A percentile compares a stretch with the other conserved stretches of the same genome.
Evolutionary conservation across 345 rosid genomes (phyloP).

Genomic region (Eucalyptus pauciflora): DNA sequence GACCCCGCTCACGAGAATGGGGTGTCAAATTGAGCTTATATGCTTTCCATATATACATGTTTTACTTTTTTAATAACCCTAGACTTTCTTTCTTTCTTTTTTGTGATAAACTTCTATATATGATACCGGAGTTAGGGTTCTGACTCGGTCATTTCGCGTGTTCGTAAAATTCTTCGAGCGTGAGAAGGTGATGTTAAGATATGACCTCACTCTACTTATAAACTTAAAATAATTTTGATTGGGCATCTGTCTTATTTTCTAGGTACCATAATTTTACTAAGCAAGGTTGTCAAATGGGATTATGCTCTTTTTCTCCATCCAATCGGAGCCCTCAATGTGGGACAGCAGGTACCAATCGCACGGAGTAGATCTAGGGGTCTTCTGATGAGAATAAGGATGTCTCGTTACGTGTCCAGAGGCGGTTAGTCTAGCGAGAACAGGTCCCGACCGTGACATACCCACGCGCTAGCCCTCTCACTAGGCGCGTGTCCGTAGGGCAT

Average conservation of each 20-base stretch:
- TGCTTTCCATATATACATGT: not conserved
- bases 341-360: not conserved
- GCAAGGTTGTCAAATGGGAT: not conserved
- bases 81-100: accelerated
- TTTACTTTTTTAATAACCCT: not conserved
- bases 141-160: not conserved
- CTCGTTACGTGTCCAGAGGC: not conserved
- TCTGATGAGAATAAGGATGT: not conserved
- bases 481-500: not conserved
- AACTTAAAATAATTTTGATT: not conserved
- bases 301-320: not conserved
- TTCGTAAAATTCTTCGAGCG: not conserved
- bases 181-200: not conserved
- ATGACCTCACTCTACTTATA: too few relatives aligned
- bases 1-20: too few relatives aligned
- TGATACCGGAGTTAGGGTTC: accelerated
- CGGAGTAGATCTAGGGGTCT: not conserved
- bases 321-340: not conserved
- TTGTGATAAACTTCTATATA: not conserved
- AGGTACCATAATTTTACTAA: not conserved
- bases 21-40: not conserved
- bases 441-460: not conserved
- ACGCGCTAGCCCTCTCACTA: not conserved
- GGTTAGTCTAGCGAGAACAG: not conserved
- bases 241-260: not conserved